Percentiles rank a stretch among this genome's conserved stretches.
phyloP scores from a whole-genome alignment of 352 stramenopile genomes.

The Phytophthora pistaciae region DNA sequence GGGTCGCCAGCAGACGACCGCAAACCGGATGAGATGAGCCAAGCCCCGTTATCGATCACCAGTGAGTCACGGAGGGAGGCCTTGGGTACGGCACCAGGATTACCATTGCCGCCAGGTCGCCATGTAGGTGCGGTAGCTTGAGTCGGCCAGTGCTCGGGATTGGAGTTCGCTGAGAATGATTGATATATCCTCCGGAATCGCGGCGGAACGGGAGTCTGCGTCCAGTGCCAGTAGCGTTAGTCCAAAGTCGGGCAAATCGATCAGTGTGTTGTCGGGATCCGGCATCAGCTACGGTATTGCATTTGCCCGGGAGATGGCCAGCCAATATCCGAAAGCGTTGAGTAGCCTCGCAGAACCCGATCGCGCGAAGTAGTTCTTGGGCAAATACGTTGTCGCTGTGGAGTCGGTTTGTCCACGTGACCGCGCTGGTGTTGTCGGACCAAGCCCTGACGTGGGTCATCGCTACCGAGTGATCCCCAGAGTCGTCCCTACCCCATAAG shows the following conservation, averaged over 20 bases:
- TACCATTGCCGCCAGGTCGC: conserved; percentile 8
- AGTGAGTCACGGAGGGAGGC: not conserved
- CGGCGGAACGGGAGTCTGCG: not conserved
- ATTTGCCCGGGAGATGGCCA: not conserved
- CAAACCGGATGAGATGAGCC: not conserved
- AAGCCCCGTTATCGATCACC: not conserved
- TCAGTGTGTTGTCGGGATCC: conserved; percentile 1
- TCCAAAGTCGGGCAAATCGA: not conserved
- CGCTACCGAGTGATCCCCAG: not conserved
- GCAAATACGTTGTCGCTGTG: too few species aligned
- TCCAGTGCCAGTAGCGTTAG: conserved; percentile 18
- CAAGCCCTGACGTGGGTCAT: not conserved
- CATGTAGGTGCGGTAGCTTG: conserved; percentile 11
- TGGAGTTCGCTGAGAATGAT: conserved; percentile 14
- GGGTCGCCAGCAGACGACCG: not conserved
- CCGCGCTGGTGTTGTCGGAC: not conserved
- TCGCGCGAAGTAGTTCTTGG: too few species aligned
- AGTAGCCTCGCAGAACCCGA: too few species aligned
- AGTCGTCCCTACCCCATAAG: not conserved
- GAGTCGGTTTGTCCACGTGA: too few species aligned
- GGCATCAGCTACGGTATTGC: conserved; percentile 5
- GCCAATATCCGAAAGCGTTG: conserved; percentile 7
- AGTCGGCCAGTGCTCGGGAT: not conserved
- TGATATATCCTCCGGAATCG: conserved; percentile 14
- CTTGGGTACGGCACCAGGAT: not conserved